These are phyloP conservation scores for Nigrospora oryzae DNA, from an alignment of 2,329 filamentous ascomycete genomes.

Conservation along the genomic window DNA sequence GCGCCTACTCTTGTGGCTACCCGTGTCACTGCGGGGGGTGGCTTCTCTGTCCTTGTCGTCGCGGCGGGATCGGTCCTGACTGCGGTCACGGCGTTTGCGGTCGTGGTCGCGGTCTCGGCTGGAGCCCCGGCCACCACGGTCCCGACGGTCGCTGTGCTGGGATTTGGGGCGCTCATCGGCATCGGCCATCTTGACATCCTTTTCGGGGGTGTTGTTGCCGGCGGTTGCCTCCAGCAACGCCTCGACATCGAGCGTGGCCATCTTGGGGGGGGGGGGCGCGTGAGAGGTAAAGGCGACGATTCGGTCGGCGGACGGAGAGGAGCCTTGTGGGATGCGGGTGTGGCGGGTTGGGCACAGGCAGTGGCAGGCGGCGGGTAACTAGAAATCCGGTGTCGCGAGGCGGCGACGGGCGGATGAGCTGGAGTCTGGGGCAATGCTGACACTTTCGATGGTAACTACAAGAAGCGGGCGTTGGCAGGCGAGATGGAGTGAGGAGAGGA, in stretches of 20 bases:
- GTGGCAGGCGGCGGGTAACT: no score
- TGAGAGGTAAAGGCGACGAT: no score
- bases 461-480: no score
- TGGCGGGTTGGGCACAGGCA: no score
- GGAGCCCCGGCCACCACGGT: conserved; percentile 18
- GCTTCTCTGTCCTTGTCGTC: conserved; percentile 53
- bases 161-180: conserved; percentile 50
- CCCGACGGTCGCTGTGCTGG: conserved; percentile 40
- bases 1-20: conserved; percentile 74
- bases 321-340: no score
- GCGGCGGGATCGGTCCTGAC: conserved; percentile 47
- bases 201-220: conserved; percentile 43
- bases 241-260: conserved; percentile 66
- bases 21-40: conserved; percentile 66
- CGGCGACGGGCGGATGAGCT: no score
- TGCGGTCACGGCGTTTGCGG: conserved; percentile 46
- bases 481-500: no score
- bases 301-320: no score
- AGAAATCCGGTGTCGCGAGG: no score
- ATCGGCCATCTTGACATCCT: conserved; percentile 37
- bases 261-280: conserved; percentile 16
- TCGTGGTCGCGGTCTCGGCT: conserved; percentile 37
- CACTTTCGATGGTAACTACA: no score
- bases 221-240: conserved; percentile 82
- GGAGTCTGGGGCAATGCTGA: no score